Base-by-base conservation (phyloP, 345 rosid species). In the Passiflora organensis region DNA sequence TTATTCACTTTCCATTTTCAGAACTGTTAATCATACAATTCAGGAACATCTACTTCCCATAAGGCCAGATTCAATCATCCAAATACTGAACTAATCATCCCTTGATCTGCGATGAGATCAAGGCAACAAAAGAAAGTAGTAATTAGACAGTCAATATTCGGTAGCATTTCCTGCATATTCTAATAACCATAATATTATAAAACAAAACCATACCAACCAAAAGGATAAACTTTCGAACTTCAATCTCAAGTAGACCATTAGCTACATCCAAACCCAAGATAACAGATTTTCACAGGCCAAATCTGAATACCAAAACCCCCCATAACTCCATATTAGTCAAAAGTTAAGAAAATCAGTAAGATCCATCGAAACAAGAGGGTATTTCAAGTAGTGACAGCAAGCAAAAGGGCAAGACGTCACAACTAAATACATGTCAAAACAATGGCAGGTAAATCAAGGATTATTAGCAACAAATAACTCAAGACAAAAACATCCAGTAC, bases 351-450 rank as follows among this genome's bases (percentile, higher is more conserved):
- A 64, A 46, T 32, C 20, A 37, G 18, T 17, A 24, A 67, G 72
- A 67, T 67, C 72, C 55, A 60, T 8, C 10, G 15, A 50, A 53
- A 39, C 13, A 48, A 43, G 41, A 32, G 50, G 32, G 44, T 18
- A 32, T 53, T 39, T 47, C 28, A 32, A 39, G 23, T 20, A 10
- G 18, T 48, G 6, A 32, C 16, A 44, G 42, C 55, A 37, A 48
- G 19, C 13, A 12, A 11, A 24, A 60, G 51, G 51, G 20, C 37
- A 17, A 48, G n/a, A 34, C n/a, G 20, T 18, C 23, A 14, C 37
- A 12, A 11, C 8, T 28, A 3, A 28, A 8, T 21, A 32, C 21
- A 17, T n/a, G 23, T 15, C 18, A 8, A 41, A 41, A 48, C 17
- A 28, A 53, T n/a, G 51, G 14, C 43, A 41, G 13, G 48, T 1